Evolutionary conservation across 148 eudicot species (phyloP).

Genomic region (Tetragonia tetragonoides): DNA sequence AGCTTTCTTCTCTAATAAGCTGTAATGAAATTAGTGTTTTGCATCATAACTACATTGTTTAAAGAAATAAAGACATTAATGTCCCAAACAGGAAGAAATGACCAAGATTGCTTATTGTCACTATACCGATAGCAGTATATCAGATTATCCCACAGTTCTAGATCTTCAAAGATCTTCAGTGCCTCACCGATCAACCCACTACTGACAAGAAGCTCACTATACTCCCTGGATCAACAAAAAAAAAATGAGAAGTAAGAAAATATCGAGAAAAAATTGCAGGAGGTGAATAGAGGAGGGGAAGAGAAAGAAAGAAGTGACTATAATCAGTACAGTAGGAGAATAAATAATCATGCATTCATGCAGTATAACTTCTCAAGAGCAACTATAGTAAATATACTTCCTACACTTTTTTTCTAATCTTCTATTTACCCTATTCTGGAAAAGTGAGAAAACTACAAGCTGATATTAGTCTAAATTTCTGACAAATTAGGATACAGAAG

Average conservation of each 20-base stretch:
- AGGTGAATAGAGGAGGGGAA: not conserved
- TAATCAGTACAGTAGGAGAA: not conserved
- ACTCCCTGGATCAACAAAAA: constrained; percentile 51
- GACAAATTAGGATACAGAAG: not conserved
- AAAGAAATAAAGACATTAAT: not conserved
- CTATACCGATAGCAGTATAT: constrained; percentile 81
- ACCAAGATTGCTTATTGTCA: constrained; percentile 1
- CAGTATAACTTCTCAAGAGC: not conserved
- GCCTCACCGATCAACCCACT: constrained; percentile 92
- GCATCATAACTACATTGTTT: not conserved
- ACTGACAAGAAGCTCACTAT: constrained; percentile 80
- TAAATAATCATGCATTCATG: not conserved
- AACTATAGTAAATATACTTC: not conserved
- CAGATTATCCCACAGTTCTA: constrained; percentile 93
- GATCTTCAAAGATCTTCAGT: constrained; percentile 75
- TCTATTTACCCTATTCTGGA: too few species aligned
- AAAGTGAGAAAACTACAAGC: not conserved
- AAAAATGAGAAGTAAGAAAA: not conserved
- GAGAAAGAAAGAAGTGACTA: constrained; percentile 2
- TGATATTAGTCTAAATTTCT: constrained; percentile 3
- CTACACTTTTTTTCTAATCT: too few species aligned
- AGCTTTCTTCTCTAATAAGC: constrained; percentile 80
- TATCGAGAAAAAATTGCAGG: not conserved
- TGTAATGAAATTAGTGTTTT: constrained; percentile 20
- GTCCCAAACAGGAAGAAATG: not conserved